Evolutionary conservation across 805 yeast genomes (phyloP), one percentile per base, ranked within the genome.

Genomic region (Candida bentonensis): DNA sequence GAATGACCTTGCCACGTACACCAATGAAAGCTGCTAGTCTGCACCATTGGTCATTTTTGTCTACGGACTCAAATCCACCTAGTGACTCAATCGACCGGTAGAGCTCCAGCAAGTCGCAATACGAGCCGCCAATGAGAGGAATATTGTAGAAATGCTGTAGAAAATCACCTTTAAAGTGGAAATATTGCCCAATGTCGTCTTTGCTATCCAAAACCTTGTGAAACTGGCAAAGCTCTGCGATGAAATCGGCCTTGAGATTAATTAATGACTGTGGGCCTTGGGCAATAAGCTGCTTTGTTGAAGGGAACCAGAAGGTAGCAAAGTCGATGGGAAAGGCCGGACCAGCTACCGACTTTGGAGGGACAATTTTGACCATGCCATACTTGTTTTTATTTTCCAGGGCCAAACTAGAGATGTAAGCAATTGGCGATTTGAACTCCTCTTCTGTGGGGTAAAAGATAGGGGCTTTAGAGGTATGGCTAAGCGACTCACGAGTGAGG

Each of bases 351-450:
- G 47, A 48, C 1, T 42, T 42, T 0, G 86, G 84, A 4, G 87
- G 77, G 7, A 70, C 60, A 2, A 85, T 55, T 53, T 84, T 85
- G 22, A 82, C 63, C 54, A 87, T 85, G 0, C 94, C 94, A 55
- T 68, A 74, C 23, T 62, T 58, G n/a, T n/a, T n/a, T 23, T 56
- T 60, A 2, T 87, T 89, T 3, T 66, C 49, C 1, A 68, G 65
- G 17, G 60, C 57, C 1, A 73, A 58, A 4, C 71, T 65, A 17
- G 80, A 79, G 15, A 81, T 60, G 49, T 76, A 78, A 15, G 59
- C 59, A 15, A 79, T 69, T 0, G 92, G 88, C 55, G 79, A 75
- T 5, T 58, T 52, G 45, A 75, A 70, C 50, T 79, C 76, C 23
- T 64, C 65, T 15, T 58, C 63, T 1, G 76, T 61, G 2, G 84